Evolutionary conservation across 768 basidiomycete species (phyloP).

Genomic region (Suillus variegatus): DNA sequence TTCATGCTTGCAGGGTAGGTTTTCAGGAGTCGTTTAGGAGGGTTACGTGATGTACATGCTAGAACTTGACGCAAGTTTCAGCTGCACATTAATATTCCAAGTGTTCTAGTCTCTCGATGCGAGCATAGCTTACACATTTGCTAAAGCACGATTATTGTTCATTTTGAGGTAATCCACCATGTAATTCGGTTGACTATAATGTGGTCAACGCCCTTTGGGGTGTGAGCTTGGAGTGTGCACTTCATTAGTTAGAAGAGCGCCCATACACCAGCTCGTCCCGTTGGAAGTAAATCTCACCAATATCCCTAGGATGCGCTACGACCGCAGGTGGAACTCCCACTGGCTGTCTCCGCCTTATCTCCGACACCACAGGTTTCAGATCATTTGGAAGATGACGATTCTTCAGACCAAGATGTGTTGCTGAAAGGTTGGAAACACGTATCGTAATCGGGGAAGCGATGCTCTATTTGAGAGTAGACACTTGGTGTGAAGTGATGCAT

Average conservation of each 20-base stretch:
- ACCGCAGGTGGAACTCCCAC: slow-evolving; percentile 25
- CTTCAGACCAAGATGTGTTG: slow-evolving; percentile 8
- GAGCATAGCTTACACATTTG: neutral
- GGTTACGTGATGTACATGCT: neutral
- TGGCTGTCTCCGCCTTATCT: slow-evolving; percentile 19
- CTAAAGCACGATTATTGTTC: neutral
- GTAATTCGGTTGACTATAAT: neutral
- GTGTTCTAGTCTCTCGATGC: neutral
- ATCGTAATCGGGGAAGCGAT: neutral
- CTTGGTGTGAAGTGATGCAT: slow-evolving; percentile 21
- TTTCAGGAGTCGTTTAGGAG: neutral
- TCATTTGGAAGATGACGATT: slow-evolving; percentile 14
- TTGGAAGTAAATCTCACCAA: slow-evolving; percentile 18
- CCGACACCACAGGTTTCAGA: slow-evolving; percentile 12
- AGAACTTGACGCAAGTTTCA: neutral
- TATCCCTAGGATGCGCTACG: slow-evolving; percentile 20
- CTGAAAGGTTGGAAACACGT: slow-evolving; percentile 28
- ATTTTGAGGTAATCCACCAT: neutral
- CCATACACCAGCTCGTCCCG: slow-evolving; percentile 10
- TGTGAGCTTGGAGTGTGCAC: neutral
- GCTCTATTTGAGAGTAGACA: neutral
- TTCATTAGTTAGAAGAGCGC: slow-evolving; percentile 26
- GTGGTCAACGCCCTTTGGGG: neutral
- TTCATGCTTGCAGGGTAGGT: neutral
- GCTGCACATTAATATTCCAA: neutral